These are phyloP conservation scores for Rhododendron simsii DNA, from an alignment of 148 eudicot species.

Conservation along the genomic window DNA sequence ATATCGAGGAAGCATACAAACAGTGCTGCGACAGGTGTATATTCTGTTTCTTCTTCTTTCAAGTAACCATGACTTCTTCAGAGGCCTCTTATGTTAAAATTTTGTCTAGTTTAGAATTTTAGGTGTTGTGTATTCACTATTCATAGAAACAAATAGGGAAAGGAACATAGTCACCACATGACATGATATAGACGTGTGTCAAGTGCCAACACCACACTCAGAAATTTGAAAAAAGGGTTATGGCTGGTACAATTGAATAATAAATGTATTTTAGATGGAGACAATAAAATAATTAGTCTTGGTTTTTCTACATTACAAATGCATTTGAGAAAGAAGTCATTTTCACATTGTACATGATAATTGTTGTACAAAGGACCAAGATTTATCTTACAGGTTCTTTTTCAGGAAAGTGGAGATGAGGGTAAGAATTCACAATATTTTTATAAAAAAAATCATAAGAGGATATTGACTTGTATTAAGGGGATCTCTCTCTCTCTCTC, in stretches of 20 bases:
- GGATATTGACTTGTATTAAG: too few relatives aligned
- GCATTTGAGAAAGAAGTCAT: background rate
- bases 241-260: background rate
- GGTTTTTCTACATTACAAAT: background rate
- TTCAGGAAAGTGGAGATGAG: too few relatives aligned
- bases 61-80: background rate
- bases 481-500: too few relatives aligned
- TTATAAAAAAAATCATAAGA: too few relatives aligned
- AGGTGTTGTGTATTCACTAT: background rate
- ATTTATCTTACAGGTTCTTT: too few relatives aligned
- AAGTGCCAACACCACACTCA: background rate
- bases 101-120: background rate
- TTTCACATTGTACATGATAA: background rate
- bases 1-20: conserved; percentile 75
- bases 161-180: background rate
- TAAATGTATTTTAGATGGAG: background rate
- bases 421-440: too few relatives aligned
- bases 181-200: background rate
- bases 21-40: conserved; percentile 87
- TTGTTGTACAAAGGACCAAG: background rate
- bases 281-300: background rate
- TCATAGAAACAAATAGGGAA: background rate
- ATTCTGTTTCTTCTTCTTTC: background rate
- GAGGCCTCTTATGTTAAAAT: background rate
- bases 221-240: background rate